These are phyloP conservation scores for Erodium texanum DNA, from an alignment of 441 rosid species.

Conservation along the genomic window DNA sequence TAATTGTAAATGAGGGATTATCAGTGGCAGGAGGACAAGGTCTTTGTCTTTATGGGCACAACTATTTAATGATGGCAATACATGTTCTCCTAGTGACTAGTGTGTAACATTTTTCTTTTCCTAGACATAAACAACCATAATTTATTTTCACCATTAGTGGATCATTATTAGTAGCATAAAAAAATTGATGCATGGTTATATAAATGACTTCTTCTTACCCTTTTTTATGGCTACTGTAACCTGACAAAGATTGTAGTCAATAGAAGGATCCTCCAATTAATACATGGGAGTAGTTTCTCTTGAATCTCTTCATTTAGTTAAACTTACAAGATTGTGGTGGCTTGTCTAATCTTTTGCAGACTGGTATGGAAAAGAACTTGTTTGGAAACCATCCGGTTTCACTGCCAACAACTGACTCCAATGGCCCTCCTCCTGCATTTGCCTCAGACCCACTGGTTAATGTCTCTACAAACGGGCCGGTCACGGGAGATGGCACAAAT, in stretches of 20 bases:
- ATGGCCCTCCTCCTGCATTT: constrained; percentile 53
- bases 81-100: background rate
- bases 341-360: constrained; percentile 39
- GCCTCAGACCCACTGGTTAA: constrained; percentile 57
- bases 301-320: constrained; percentile 5
- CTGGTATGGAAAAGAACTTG: constrained; percentile 76
- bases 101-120: background rate
- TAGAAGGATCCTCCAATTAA: constrained; percentile 13
- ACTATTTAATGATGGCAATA: background rate
- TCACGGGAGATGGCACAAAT: constrained; percentile 35
- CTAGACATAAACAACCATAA: background rate
- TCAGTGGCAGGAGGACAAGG: background rate
- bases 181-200: constrained; percentile 2
- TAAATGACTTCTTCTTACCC: background rate
- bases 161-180: background rate
- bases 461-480: constrained; percentile 26
- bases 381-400: constrained; percentile 84
- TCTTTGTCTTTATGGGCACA: background rate
- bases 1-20: background rate
- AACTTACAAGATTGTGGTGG: constrained; percentile 5
- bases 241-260: background rate
- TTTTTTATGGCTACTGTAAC: background rate
- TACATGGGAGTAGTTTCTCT: constrained; percentile 5
- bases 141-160: background rate
- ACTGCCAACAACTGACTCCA: constrained; percentile 37